A percentile compares a stretch with the other conserved stretches of the same genome.
Conservation (phyloP, 108 stramenopile genomes). For the Chaetoceros muelleri region DNA sequence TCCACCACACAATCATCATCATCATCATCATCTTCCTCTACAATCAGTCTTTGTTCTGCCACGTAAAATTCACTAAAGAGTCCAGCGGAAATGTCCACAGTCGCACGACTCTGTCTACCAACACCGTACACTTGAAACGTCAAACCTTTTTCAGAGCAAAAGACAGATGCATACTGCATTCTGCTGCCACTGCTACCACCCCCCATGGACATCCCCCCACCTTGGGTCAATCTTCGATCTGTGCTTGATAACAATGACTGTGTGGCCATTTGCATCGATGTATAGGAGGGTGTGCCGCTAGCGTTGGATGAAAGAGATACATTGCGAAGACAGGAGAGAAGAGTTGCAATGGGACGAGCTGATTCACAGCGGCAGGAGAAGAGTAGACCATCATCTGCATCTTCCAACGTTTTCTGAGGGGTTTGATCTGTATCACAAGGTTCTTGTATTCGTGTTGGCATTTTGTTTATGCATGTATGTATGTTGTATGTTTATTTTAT, state of each 20-base stretch:
- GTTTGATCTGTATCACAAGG: too few relatives aligned
- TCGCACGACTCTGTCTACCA: conserved; percentile 41
- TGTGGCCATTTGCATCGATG: neutral
- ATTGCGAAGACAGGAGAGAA: conserved; percentile 42
- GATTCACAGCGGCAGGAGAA: conserved; percentile 40
- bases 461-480: too few relatives aligned
- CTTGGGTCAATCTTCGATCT: neutral
- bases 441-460: too few relatives aligned
- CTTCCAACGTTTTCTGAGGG: too few relatives aligned
- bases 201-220: conserved; percentile 3
- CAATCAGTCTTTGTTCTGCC: conserved; percentile 31
- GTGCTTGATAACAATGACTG: conserved; percentile 9
- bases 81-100: conserved; percentile 45
- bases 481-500: too few relatives aligned
- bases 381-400: neutral
- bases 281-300: conserved; percentile 3
- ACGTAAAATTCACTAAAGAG: conserved; percentile 56
- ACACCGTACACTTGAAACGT: conserved; percentile 56
- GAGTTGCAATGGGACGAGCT: conserved; percentile 30
- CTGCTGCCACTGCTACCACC: conserved; percentile 10
- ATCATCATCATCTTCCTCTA: conserved; percentile 18
- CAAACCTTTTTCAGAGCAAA: conserved; percentile 28
- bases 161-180: conserved; percentile 48
- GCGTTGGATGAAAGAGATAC: conserved; percentile 9
- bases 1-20: conserved; percentile 9